Conservation (phyloP, 352 stramenopile genomes). For the Phytophthora nicotianae region DNA sequence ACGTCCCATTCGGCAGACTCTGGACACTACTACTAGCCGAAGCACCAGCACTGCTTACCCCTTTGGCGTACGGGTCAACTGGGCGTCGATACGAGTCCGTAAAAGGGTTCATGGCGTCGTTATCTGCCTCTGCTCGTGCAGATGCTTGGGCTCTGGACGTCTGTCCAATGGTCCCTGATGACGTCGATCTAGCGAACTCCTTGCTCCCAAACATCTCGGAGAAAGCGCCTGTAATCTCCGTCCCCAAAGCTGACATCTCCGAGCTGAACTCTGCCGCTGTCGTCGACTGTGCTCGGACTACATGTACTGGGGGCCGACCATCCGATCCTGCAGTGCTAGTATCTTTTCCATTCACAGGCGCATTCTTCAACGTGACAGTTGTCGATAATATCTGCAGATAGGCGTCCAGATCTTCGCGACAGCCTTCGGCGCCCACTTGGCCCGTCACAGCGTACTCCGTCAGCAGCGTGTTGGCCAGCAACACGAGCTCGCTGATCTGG, state of each 20-base stretch:
- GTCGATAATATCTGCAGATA: conserved; percentile 69
- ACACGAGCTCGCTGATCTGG: conserved; percentile 85
- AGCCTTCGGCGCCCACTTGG: conserved; percentile 53
- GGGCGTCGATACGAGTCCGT: conserved; percentile 50
- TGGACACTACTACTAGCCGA: conserved; percentile 28
- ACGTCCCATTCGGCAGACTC: conserved; percentile 24
- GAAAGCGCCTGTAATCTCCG: conserved; percentile 35
- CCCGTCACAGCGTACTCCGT: conserved; percentile 77
- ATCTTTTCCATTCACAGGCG: conserved; percentile 20
- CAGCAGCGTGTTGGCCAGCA: conserved; percentile 76
- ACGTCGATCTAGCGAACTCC: conserved; percentile 11
- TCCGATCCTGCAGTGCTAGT: not conserved
- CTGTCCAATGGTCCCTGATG: conserved; percentile 10
- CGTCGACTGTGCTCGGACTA: conserved; percentile 14
- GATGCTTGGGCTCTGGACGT: conserved; percentile 9
- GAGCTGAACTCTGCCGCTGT: conserved; percentile 34
- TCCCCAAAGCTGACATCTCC: conserved; percentile 34
- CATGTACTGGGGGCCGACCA: conserved; percentile 10
- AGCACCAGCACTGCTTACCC: conserved; percentile 21
- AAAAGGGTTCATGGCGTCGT: conserved; percentile 79
- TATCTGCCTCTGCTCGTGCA: conserved; percentile 34
- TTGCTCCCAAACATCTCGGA: conserved; percentile 39
- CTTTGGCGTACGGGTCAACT: conserved; percentile 30
- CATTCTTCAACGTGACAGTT: conserved; percentile 70
- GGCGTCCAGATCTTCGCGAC: conserved; percentile 62